Evolutionary conservation across 129 eudicot genomes (phyloP).

Genomic region (Kitagawia praeruptora): DNA sequence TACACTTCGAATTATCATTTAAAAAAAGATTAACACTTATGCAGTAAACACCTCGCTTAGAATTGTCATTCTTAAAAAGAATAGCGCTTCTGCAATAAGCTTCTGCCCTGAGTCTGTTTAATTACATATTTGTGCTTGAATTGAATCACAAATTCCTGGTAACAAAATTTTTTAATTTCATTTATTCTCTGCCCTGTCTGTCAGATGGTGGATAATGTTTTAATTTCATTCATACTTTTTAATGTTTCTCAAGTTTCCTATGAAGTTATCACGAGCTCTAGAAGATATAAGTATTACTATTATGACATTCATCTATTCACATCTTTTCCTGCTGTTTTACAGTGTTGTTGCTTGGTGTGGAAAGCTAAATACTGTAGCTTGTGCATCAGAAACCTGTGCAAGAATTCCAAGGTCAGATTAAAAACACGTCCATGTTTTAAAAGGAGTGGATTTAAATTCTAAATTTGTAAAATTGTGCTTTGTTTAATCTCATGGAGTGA

Average conservation of each 20-base stretch:
- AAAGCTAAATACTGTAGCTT: conserved; percentile 94
- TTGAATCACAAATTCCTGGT: background rate
- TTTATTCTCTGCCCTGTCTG: background rate
- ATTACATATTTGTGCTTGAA: too few species aligned
- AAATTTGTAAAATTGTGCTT: background rate
- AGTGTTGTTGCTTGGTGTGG: conserved; percentile 99
- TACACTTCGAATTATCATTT: background rate
- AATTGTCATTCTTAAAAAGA: background rate
- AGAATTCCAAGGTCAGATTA: conserved; percentile 79
- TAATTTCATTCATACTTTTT: background rate
- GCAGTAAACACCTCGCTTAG: background rate
- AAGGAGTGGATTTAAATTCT: background rate
- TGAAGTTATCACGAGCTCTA: background rate
- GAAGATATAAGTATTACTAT: background rate
- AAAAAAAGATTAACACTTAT: background rate
- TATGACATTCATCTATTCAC: background rate
- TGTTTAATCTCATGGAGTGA: background rate
- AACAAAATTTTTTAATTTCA: background rate
- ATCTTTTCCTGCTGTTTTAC: conserved; percentile 12
- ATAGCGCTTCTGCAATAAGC: background rate
- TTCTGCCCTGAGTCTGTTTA: too few species aligned
- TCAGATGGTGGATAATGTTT: conserved; percentile 83
- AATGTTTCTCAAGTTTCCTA: background rate
- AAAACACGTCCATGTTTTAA: background rate
- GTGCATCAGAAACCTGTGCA: conserved; percentile 99